phyloP scores from a whole-genome alignment of 768 basidiomycete species.

The Suillus lakei region DNA sequence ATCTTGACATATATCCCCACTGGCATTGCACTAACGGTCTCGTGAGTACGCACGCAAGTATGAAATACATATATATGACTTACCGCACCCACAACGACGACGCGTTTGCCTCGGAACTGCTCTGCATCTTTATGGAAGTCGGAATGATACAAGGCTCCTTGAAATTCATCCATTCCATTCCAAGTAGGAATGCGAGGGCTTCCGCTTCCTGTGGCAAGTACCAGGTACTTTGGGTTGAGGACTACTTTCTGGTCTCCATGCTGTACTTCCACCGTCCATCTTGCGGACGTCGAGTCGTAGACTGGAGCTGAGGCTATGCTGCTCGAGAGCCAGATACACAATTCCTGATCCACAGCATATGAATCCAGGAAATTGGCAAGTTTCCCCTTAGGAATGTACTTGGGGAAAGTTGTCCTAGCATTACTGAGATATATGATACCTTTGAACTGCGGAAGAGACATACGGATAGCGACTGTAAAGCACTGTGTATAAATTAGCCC shows the following conservation, averaged over 20 bases:
- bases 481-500: conserved; percentile 31
- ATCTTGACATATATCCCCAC: conserved; percentile 1
- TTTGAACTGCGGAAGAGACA: conserved; percentile 47
- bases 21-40: neutral
- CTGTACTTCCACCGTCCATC: neutral
- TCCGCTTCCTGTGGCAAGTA: conserved; percentile 1
- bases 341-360: conserved; percentile 56
- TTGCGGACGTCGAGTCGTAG: neutral
- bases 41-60: neutral
- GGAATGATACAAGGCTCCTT: conserved; percentile 56
- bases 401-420: neutral
- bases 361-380: conserved; percentile 63
- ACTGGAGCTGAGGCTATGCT: conserved; percentile 34
- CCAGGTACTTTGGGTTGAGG: neutral
- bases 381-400: conserved; percentile 27
- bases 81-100: conserved; percentile 56
- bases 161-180: conserved; percentile 47
- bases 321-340: conserved; percentile 60
- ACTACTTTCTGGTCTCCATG: neutral
- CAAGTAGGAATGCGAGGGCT: neutral
- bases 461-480: conserved; percentile 52
- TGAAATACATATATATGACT: neutral
- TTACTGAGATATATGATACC: neutral
- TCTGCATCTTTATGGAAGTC: conserved; percentile 47
- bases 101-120: conserved; percentile 59